These are phyloP conservation scores for Hortiboletus flavorubellus DNA, from an alignment of 768 basidiomycete genomes.

Conservation along the genomic window DNA sequence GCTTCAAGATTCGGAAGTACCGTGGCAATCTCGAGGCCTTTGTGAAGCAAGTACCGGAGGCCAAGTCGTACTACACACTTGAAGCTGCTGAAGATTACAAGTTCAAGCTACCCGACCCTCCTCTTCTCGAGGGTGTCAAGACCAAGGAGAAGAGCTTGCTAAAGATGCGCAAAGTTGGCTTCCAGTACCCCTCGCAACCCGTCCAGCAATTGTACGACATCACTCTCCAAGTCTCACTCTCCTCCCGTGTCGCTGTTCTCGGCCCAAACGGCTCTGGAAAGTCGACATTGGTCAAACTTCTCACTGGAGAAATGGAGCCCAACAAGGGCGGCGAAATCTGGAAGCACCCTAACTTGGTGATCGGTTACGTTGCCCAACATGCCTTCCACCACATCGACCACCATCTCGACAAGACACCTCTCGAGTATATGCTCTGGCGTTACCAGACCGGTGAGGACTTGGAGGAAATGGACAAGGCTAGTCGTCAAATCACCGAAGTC, in stretches of 20 bases:
- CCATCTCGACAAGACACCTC: constrained; percentile 97
- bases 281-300: constrained; percentile 93
- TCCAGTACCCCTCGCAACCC: constrained; percentile 87
- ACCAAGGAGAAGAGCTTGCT: constrained; percentile 97
- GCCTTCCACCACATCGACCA: constrained; percentile 99
- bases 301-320: constrained; percentile 94
- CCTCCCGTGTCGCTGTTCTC: constrained; percentile 96
- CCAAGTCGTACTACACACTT: constrained; percentile 96
- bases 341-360: constrained; percentile 99
- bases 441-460: constrained; percentile 99
- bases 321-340: constrained; percentile 97
- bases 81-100: constrained; percentile 95
- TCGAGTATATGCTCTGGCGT: constrained; percentile 99
- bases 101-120: constrained; percentile 97
- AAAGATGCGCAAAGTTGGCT: constrained; percentile 97
- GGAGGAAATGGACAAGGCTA: constrained; percentile 94
- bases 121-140: constrained; percentile 98
- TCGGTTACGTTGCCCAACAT: constrained; percentile 98
- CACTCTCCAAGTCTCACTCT: constrained; percentile 94
- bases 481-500: constrained; percentile 80
- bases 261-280: constrained; percentile 99
- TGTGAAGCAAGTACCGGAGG: constrained; percentile 92
- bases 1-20: constrained; percentile 96
- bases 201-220: constrained; percentile 94
- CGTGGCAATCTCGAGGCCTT: constrained; percentile 94